Conservation (phyloP, 2,329 filamentous ascomycete species). For the Xylaria sp. region DNA sequence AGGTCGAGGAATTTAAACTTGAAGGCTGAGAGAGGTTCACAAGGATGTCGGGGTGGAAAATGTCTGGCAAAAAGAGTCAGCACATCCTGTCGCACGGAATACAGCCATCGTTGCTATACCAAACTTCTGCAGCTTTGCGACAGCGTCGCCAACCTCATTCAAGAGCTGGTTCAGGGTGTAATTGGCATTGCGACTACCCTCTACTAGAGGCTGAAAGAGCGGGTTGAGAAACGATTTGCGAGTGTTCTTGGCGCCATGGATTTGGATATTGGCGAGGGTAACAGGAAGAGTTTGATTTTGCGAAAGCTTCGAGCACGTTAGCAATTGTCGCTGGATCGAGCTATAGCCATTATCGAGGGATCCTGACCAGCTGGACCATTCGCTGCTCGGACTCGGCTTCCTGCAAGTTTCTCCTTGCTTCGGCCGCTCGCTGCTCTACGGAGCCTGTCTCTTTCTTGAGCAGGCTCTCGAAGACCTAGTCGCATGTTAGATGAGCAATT, state of each 20-base stretch:
- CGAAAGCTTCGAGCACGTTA: constrained; percentile 51
- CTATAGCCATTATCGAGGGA: neutral
- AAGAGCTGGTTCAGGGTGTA: constrained; percentile 80
- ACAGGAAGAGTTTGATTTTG: constrained; percentile 83
- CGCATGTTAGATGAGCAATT: neutral
- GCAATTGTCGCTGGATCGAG: constrained; percentile 8
- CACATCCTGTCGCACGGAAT: neutral
- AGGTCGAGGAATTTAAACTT: constrained; percentile 61
- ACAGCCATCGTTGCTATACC: constrained; percentile 47
- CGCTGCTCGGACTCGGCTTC: constrained; percentile 52
- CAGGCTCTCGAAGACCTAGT: constrained; percentile 30
- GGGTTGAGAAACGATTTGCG: constrained; percentile 76
- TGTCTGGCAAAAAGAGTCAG: constrained; percentile 49
- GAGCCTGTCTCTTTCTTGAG: constrained; percentile 29
- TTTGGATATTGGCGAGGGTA: constrained; percentile 76
- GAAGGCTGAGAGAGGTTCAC: constrained; percentile 76
- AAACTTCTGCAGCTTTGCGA: constrained; percentile 64
- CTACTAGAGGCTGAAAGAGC: constrained; percentile 72
- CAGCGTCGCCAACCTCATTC: constrained; percentile 26
- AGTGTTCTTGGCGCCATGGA: constrained; percentile 81
- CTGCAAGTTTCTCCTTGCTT: constrained; percentile 31
- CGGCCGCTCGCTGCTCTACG: constrained; percentile 27
- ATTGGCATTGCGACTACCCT: constrained; percentile 56
- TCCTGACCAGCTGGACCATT: constrained; percentile 58
- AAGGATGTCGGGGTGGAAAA: constrained; percentile 78